Percentiles rank a stretch among this genome's conserved stretches.
These are phyloP conservation scores for Withania somnifera DNA, from an alignment of 305 asterid genomes.

Conservation along the genomic window DNA sequence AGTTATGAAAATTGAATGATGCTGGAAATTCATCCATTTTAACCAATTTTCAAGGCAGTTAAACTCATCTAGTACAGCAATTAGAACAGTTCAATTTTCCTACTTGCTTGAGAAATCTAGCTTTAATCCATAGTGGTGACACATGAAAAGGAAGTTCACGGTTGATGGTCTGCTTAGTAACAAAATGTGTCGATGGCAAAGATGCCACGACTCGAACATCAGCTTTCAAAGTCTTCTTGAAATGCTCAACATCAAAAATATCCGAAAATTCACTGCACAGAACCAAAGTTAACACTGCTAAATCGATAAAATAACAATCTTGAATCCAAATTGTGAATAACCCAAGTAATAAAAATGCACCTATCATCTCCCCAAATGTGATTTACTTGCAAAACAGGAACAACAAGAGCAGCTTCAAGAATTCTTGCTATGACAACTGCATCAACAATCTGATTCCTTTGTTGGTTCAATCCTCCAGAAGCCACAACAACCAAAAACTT, in stretches of 20 bases:
- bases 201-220: conserved; percentile 43
- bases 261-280: conserved; percentile 51
- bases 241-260: conserved; percentile 55
- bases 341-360: conserved; percentile 4
- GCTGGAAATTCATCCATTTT: background rate
- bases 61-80: background rate
- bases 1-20: background rate
- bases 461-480: conserved; percentile 67
- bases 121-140: conserved; percentile 49
- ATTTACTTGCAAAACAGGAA: conserved; percentile 54
- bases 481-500: conserved; percentile 54
- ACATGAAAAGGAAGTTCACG: conserved; percentile 46
- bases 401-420: conserved; percentile 46
- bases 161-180: conserved; percentile 38
- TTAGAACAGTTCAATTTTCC: background rate
- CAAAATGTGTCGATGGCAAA: conserved; percentile 49
- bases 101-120: conserved; percentile 46
- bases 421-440: conserved; percentile 52
- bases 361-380: conserved; percentile 66
- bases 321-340: background rate
- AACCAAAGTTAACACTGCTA: background rate
- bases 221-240: conserved; percentile 40
- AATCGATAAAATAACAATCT: background rate
- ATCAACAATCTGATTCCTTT: conserved; percentile 59
- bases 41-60: background rate